Evolutionary conservation across 139 green algal genomes (phyloP).

Genomic region (Edaphochlamys debaryana): DNA sequence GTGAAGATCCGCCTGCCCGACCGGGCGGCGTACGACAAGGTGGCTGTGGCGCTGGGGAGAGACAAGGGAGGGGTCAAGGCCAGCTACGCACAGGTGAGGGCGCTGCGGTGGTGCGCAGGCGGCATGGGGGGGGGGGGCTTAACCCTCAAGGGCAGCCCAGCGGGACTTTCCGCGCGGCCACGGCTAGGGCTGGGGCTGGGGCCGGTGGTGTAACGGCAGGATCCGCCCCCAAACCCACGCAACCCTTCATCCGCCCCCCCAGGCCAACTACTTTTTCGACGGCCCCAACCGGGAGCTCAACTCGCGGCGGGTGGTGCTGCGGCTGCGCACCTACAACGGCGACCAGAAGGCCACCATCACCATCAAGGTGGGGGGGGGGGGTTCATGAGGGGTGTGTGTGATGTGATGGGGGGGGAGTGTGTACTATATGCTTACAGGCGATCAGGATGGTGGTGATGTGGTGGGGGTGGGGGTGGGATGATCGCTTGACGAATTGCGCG

Average conservation of each 20-base stretch:
- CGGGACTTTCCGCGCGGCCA: no score
- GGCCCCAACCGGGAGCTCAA: conserved; percentile 84
- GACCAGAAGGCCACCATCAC: conserved; percentile 87
- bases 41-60: conserved; percentile 67
- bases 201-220: no score
- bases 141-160: background rate
- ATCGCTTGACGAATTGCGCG: no score
- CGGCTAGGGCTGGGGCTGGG: no score
- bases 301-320: conserved; percentile 71
- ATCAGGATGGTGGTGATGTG: no score
- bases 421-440: no score
- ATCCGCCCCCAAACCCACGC: no score
- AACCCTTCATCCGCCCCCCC: no score
- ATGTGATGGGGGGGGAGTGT: no score
- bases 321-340: conserved; percentile 86
- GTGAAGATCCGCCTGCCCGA: conserved; percentile 90
- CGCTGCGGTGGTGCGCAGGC: no score
- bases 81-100: conserved; percentile 53
- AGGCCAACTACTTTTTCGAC: conserved; percentile 98
- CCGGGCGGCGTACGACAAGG: conserved; percentile 66
- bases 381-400: no score
- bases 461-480: no score
- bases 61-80: background rate
- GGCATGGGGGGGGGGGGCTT: background rate
- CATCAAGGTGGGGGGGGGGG: conserved; percentile 81